Evolutionary conservation across 129 eudicot genomes (phyloP), one percentile per base, ranked within the genome.

Genomic region (Flaveria ramosissima): DNA sequence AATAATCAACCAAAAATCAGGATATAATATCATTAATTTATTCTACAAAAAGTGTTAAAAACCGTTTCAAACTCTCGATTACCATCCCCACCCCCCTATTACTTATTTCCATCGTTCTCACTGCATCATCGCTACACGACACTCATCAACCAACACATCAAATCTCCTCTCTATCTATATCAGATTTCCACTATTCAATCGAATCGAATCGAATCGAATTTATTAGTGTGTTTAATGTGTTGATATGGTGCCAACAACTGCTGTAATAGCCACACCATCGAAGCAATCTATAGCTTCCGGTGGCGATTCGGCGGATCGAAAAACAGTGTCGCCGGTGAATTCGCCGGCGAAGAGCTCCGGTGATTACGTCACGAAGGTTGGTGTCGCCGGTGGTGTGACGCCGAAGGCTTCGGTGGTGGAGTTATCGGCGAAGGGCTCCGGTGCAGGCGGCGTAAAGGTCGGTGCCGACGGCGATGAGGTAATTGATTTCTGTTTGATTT

Each of bases 261-360:
- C 76, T 78, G 70, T 80, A 80, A 24, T 80, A 73, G 72, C 83
- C 16, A 13, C 78, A 39, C 73, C 83, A 36, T 72, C 83, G 7
- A 62, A 72, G 36, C 83, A 27, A 17, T 27, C 77, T 14, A 15
- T 32, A n/a, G 71, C 24, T 26, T 41, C 61, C 51, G 61, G 59
- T 30, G 78, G 15, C 69, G 59, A 41, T 55, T 47, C 60, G n/a
- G 0, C 78, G 6, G 14, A 45, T 55, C 67, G 72, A 2, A 60
- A 26, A 8, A 47, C 21, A 7, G 23, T 6, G 9, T 26, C 69
- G 17, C 77, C 72, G 39, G 32, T 43, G 9, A 59, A 41, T 15
- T 73, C 68, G 15, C 78, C 82, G 52, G 36, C 47, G 0, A 79
- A 79, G 9, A 72, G 26, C 30, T 14, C 77, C 57, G 77, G 62